Evolutionary conservation across 2,329 filamentous ascomycete species (phyloP).

Genomic region (Aspergillus sp.): DNA sequence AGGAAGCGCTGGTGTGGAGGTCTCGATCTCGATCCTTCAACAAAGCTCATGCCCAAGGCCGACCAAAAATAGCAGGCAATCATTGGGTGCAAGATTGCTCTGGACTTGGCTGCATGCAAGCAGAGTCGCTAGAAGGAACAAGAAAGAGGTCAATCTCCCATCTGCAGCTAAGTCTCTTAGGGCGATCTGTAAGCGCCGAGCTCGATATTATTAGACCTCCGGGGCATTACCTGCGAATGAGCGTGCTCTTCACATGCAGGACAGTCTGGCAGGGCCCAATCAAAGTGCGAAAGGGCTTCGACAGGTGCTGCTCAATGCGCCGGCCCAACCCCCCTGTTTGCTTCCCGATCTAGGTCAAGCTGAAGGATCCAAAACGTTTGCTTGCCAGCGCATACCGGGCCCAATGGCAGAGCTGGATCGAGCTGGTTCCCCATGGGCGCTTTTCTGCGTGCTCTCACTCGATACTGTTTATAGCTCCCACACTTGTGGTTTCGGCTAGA

Average conservation of each 20-base stretch:
- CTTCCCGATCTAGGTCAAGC: background rate
- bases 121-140: too few species aligned
- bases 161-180: slow-evolving; percentile 4
- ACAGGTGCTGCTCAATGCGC: background rate
- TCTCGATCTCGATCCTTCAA: background rate
- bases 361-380: slow-evolving; percentile 2
- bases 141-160: background rate
- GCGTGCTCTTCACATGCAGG: background rate
- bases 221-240: slow-evolving; percentile 4
- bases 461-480: slow-evolving; percentile 12
- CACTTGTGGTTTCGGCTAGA: slow-evolving; percentile 10
- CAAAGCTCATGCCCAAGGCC: background rate
- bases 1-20: slow-evolving; percentile 4
- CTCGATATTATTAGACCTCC: slow-evolving; percentile 13
- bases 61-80: slow-evolving; percentile 8
- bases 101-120: background rate
- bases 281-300: background rate
- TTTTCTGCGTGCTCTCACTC: slow-evolving; percentile 6
- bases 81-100: background rate
- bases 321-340: background rate
- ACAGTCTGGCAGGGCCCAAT: background rate
- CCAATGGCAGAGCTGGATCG: slow-evolving; percentile 10
- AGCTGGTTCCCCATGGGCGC: slow-evolving; percentile 6
- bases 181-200: slow-evolving; percentile 13
- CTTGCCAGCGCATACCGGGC: slow-evolving; percentile 10